These are phyloP conservation scores for Solanum hybrid DNA, from an alignment of 305 asterid genomes.

Conservation along the genomic window DNA sequence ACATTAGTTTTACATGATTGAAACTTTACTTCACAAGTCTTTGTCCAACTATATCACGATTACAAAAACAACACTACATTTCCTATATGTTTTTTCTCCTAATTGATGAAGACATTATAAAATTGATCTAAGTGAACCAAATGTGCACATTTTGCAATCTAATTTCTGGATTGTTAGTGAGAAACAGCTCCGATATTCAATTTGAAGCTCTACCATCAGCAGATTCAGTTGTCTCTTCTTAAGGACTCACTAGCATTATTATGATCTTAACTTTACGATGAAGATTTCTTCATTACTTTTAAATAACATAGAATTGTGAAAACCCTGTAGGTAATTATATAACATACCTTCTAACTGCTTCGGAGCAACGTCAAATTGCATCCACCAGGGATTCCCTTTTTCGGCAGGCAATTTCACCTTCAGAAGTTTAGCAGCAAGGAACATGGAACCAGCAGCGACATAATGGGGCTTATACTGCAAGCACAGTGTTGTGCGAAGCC, in stretches of 20 bases:
- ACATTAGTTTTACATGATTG: neutral
- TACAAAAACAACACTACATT: neutral
- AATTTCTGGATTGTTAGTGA: neutral
- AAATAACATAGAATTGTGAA: neutral
- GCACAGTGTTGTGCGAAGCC: constrained; percentile 52
- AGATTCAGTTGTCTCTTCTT: neutral
- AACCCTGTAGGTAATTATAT: neutral
- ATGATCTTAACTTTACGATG: neutral
- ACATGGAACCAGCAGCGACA: constrained; percentile 61
- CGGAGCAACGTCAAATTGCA: constrained; percentile 58
- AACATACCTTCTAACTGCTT: constrained; percentile 39
- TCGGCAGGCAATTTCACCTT: constrained; percentile 35
- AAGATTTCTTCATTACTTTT: neutral
- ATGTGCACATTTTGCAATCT: neutral
- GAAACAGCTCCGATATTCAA: neutral
- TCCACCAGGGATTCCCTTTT: constrained; percentile 48
- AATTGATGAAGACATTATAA: neutral
- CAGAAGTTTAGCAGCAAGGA: constrained; percentile 46
- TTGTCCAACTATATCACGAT: neutral
- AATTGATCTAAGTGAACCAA: neutral
- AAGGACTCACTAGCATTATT: neutral
- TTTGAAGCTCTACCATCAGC: neutral
- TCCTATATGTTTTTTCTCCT: neutral
- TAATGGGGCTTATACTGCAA: constrained; percentile 57
- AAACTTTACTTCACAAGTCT: neutral